These are phyloP conservation scores for Cytidiella melzeri DNA, from an alignment of 768 basidiomycete genomes.

Conservation along the genomic window DNA sequence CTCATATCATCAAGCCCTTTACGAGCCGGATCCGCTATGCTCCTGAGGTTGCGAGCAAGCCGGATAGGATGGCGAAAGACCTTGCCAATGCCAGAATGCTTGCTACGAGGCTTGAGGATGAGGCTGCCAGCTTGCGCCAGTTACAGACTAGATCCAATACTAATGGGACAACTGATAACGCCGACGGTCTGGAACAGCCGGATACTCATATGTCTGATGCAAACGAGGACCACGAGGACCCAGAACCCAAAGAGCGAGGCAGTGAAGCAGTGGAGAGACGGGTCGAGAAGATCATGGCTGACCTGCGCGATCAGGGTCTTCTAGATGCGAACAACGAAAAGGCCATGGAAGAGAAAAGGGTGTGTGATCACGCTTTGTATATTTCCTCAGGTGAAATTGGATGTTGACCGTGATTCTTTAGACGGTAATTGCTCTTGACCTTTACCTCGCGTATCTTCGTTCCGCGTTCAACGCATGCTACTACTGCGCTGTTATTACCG, in stretches of 20 bases:
- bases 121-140: slow-evolving; percentile 50
- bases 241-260: slow-evolving; percentile 58
- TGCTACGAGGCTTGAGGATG: slow-evolving; percentile 68
- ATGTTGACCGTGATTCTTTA: slow-evolving; percentile 25
- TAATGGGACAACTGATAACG: slow-evolving; percentile 21
- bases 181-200: slow-evolving; percentile 14
- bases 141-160: slow-evolving; percentile 22
- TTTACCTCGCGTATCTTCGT: slow-evolving; percentile 91
- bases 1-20: slow-evolving; percentile 74
- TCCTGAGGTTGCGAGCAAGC: slow-evolving; percentile 75
- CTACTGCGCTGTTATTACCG: slow-evolving; percentile 90
- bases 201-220: slow-evolving; percentile 27
- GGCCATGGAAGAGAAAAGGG: slow-evolving; percentile 66
- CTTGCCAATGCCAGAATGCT: slow-evolving; percentile 69
- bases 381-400: neutral
- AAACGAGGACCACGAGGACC: slow-evolving; percentile 38
- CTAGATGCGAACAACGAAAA: slow-evolving; percentile 59
- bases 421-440: slow-evolving; percentile 80
- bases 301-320: slow-evolving; percentile 59
- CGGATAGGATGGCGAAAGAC: slow-evolving; percentile 78
- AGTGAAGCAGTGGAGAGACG: slow-evolving; percentile 76
- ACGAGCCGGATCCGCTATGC: slow-evolving; percentile 73
- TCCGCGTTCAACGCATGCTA: slow-evolving; percentile 93
- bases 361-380: slow-evolving; percentile 24
- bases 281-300: slow-evolving; percentile 69